Evolutionary conservation across 2,329 filamentous ascomycete genomes (phyloP).

Genomic region (Parascedosporium putredinis): DNA sequence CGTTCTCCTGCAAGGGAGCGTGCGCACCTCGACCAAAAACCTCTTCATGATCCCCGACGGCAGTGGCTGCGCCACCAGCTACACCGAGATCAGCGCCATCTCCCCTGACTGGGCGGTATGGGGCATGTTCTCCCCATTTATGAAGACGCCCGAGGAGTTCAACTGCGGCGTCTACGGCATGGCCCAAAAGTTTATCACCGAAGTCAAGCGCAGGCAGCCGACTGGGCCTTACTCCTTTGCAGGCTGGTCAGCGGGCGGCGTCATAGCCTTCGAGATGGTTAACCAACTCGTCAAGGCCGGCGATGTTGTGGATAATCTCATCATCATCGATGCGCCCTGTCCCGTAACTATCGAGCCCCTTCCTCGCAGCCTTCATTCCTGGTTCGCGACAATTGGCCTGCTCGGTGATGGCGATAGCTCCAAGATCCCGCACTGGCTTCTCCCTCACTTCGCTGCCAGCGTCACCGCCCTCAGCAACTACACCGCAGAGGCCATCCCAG

Average conservation of each 20-base stretch:
- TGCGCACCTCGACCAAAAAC: constrained; percentile 33
- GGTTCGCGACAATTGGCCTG: constrained; percentile 63
- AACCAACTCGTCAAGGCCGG: constrained; percentile 47
- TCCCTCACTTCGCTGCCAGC: constrained; percentile 61
- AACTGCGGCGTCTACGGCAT: constrained; percentile 46
- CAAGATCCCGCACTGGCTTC: constrained; percentile 61
- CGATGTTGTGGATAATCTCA: constrained; percentile 46
- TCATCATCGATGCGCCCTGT: constrained; percentile 57
- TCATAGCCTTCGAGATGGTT: constrained; percentile 59
- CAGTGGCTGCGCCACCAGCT: constrained; percentile 55
- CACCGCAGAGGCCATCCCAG: constrained; percentile 51
- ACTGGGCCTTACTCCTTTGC: constrained; percentile 56
- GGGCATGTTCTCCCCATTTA: constrained; percentile 51
- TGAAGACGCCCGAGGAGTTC: constrained; percentile 49
- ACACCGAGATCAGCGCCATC: constrained; percentile 30
- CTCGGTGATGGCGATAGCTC: constrained; percentile 47
- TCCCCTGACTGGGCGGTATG: constrained; percentile 37
- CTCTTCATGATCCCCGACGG: constrained; percentile 47
- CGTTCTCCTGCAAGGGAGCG: constrained; percentile 38
- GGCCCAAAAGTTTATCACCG: constrained; percentile 39
- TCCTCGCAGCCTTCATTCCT: constrained; percentile 52
- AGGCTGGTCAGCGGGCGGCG: constrained; percentile 70
- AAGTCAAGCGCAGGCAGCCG: constrained; percentile 63
- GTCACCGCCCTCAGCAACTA: constrained; percentile 61
- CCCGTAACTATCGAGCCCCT: constrained; percentile 59